Evolutionary conservation across 2,329 filamentous ascomycete species (phyloP).

Genomic region (Blumeriella jaapii): DNA sequence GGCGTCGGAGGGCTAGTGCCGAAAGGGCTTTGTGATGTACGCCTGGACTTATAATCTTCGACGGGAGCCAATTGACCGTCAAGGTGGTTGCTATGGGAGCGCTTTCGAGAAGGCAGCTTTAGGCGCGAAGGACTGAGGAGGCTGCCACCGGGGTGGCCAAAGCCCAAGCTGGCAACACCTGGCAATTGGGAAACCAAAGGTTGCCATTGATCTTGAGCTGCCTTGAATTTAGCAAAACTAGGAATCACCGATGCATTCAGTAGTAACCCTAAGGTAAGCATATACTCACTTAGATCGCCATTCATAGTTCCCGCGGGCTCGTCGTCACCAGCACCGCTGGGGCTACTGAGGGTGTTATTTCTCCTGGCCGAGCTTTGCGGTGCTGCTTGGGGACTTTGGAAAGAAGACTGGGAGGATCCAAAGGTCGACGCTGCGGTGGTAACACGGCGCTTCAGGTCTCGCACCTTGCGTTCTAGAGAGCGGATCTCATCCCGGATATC

Average conservation of each 20-base stretch:
- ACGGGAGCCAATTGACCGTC: conserved; percentile 13
- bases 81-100: conserved; percentile 21
- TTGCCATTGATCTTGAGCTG: conserved; percentile 5
- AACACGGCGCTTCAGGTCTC: conserved; percentile 7
- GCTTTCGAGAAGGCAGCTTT: conserved; percentile 22
- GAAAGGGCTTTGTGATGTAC: conserved; percentile 24
- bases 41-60: conserved; percentile 22
- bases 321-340: not conserved
- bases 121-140: conserved; percentile 12
- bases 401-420: conserved; percentile 1
- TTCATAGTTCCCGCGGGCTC: not conserved
- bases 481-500: conserved; percentile 24
- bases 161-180: conserved; percentile 18
- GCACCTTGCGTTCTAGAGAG: conserved; percentile 24
- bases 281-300: not conserved
- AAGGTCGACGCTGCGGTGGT: conserved; percentile 7
- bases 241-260: not conserved
- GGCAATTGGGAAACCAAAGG: conserved; percentile 8
- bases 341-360: not conserved
- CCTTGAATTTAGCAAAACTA: conserved; percentile 8
- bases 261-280: not conserved
- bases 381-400: not conserved
- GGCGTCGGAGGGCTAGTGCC: conserved; percentile 16
- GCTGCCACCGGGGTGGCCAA: conserved; percentile 8
- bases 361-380: not conserved